Evolutionary conservation across 1,284 basidiomycete genomes (phyloP), one percentile per base, ranked within the genome.

Genomic region (Trametes polyzona): DNA sequence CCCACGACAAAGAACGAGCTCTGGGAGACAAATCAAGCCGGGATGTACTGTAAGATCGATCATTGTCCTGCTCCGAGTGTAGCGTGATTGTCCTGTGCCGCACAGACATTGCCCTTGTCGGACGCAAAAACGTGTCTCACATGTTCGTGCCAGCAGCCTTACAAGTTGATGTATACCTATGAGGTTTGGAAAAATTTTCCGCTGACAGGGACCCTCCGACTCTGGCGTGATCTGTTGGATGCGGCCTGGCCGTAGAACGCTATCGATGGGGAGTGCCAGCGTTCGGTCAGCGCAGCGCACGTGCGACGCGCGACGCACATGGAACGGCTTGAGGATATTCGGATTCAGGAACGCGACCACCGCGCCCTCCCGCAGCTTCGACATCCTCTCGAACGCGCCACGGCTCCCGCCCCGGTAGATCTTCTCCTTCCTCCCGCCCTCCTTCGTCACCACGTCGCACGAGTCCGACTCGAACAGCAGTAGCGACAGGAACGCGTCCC

Each of bases 281-380:
- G 14, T n/a, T n/a, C n/a, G 12, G n/a, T 24, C 2, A 17, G 8
- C 3, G 49, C 11, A 9, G 9, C 6, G 14, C 17, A 29, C 47
- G 30, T 11, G 26, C 9, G 43, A 26, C 29, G 10, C 40, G 9
- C 27, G 14, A 73, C 81, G 48, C 56, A 93, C 94, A 73, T 91
- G 86, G 61, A 90, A 87, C 12, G 94, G 93, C 66, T 92, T 92
- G 52, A 96, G 76, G 36, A 98, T 83, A 56, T 83, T 84, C 0
- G 96, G 95, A 68, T 96, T 98, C 24, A 98, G 75, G 32, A 99
- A 79, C 0, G 94, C 93, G 24, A 99, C 78, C 2, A 98, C 92
- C 43, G 93, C 89, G 1, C 96, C 96, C 61, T 95, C 91, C 46
- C 84, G 85, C 59, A 96, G 76, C 69, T 92, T 93, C 55, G 90